Base-by-base conservation (phyloP, 2,329 filamentous ascomycete species). In the Cercospora sp. region DNA sequence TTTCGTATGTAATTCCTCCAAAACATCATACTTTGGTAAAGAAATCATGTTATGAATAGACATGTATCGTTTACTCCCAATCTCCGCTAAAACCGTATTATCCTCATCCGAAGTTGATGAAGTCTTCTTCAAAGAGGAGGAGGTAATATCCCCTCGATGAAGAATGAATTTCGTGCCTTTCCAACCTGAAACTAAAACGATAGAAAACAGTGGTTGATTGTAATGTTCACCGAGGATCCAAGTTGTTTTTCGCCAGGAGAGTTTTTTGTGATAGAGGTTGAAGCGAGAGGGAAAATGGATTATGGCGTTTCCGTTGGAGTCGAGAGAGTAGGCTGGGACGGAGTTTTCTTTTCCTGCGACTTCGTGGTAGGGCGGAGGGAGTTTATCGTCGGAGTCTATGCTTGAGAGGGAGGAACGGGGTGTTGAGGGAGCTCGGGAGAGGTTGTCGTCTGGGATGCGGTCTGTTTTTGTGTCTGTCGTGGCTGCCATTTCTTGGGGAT, bases 291-390 rank as follows among this genome's bases (percentile, higher is more conserved):
- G 61, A 21, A 65, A 66, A 3, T 63, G 24, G 10, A 51, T 32
- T 7, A 24, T 43, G 2, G 10, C 55, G 4, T 37, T 53, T 5
- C 26, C 60, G 1, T 37, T 49, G 0, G 18, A 16, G 7, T 45
- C 40, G n/a, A 34, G 34, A 57, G 53, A 30, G 45, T 55, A 63
- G 6, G 51, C 28, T 3, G 49, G 62, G 16, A 61, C 65, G 6
- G 60, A 60, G 2, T 26, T 10, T 28, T 32, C 28, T 13, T 60
- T 45, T 12, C 61, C 61, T n/a, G 64, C 61, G n/a, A 66, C 61
- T 28, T 69, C 70, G 37, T 69, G 53, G 40, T 71, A 71, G 57
- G 70, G 62, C 13, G 70, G 67, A 1, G 70, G 70, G 7, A 57
- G 58, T 24, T 63, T 63, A 7, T 63, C 59, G 43, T 49, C 40